phyloP scores from a whole-genome alignment of 495 filamentous ascomycete species.

The Pseudoneurospora amorphoporcata region DNA sequence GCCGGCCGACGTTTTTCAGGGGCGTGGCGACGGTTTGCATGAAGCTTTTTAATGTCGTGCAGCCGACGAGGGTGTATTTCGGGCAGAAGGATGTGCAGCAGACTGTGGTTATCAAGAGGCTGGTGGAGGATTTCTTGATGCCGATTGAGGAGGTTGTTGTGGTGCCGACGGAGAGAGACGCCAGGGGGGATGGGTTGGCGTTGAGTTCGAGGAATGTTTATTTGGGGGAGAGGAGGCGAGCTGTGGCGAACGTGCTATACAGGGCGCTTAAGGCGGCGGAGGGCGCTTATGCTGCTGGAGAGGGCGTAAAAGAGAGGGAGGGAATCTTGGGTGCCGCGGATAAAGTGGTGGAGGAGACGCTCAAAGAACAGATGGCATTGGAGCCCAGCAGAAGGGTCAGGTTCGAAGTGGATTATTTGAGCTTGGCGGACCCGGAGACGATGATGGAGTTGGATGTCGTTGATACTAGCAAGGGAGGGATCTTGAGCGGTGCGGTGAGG shows the following conservation, averaged over 20 bases:
- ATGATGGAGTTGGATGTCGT: conserved; percentile 65
- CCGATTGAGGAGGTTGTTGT: conserved; percentile 64
- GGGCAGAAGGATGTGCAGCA: conserved; percentile 98
- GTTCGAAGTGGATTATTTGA: conserved; percentile 85
- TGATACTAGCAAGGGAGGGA: conserved; percentile 57
- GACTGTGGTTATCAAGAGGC: conserved; percentile 73
- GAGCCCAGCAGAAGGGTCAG: conserved; percentile 49
- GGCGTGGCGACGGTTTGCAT: conserved; percentile 94
- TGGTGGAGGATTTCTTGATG: conserved; percentile 86
- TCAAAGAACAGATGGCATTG: conserved; percentile 54
- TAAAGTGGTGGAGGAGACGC: conserved; percentile 35
- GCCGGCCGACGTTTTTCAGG: conserved; percentile 89
- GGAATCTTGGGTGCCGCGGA: conserved; percentile 61
- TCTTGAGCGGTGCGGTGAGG: conserved; percentile 81
- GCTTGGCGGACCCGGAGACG: conserved; percentile 69
- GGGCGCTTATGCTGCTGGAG: conserved; percentile 39
- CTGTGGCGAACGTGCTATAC: conserved; percentile 59
- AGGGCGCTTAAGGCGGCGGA: conserved; percentile 62
- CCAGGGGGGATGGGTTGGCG: conserved; percentile 62
- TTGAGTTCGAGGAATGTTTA: conserved; percentile 93
- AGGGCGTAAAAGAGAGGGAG: conserved; percentile 45
- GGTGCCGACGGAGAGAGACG: conserved; percentile 62
- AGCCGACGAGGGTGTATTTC: conserved; percentile 85
- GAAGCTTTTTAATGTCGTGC: conserved; percentile 91
- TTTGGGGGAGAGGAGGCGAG: conserved; percentile 62